Evolutionary conservation across 345 rosid species (phyloP), one percentile per base, ranked within the genome.

Genomic region (Eucalyptus microcorys): DNA sequence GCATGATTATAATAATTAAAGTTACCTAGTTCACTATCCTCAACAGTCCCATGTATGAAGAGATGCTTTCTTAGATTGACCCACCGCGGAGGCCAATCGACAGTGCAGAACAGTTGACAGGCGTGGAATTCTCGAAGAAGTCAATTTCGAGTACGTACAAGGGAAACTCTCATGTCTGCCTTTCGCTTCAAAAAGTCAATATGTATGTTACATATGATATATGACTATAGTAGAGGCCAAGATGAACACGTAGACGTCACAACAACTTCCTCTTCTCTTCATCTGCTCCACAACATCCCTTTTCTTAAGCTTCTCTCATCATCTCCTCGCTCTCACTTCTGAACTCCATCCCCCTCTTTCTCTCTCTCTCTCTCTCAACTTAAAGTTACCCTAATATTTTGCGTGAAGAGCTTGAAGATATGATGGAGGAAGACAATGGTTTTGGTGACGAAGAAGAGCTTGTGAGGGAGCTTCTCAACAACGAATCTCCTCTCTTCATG

Each of bases 401-500:
- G 66, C 61, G 3, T 47, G 71, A 26, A 11, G 48, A 88, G 87
- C 24, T 37, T 42, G 10, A 14, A 49, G 14, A n/a, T 2, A 16
- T 45, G 49, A 93, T 90, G 93, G 95, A 92, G 80, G 89, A 89
- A 61, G 92, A 90, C 32, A 87, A 88, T 30, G 89, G n/a, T 57
- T 55, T 48, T 87, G 92, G 93, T 81, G 52, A 64, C 88, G 96
- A 91, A 43, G 94, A 94, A 42, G 94, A 93, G 90, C 92, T 91
- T 43, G 89, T 94, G 14, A 92, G 92, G 84, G 95, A 95, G 92
- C 92, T 93, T 71, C 93, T 95, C 15, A 92, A 92, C 24, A 91
- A 93, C 50, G 95, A 93, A 17, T 92, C 94, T 57, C 95, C 93
- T 87, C 91, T 94, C 91, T 92, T 93, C 87, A 30, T 92, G 80